Evolutionary conservation across 2,329 filamentous ascomycete genomes (phyloP), one percentile per base, ranked within the genome.

Genomic region (Niveomyces coronatus): DNA sequence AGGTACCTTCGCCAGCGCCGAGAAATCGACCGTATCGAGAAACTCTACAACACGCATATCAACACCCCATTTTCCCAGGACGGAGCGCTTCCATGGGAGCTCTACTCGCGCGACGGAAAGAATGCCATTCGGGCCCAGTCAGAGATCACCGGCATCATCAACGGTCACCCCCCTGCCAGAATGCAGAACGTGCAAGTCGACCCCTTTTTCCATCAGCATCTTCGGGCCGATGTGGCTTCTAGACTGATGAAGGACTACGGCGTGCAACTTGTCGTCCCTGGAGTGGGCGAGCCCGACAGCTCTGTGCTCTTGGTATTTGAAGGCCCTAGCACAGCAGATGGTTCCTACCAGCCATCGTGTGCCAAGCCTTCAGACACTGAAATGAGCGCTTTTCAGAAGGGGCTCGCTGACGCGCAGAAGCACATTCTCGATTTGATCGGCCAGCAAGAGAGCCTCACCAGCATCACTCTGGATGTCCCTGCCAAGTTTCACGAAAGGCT

Each of bases 41-140:
- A 74, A 43, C 63, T 75, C 33, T 85, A 94, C 60, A 75, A 83
- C 52, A 81, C 87, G n/a, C 84, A 85, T 57, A 93, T 96, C 56
- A 84, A 89, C 50, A 79, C 87, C 2, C 85, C 86, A 1, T 74
- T 72, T 45, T 72, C 75, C 3, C 68, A 74, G 35, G 77, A 85
- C 31, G 79, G 79, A 24, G 77, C 77, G 9, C 75, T 83, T 31
- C 79, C 80, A 0, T 94, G 88, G 86, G 82, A 94, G 56, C 74
- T 96, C 39, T 94, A 88, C 61, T 85, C 85, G 6, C 75, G 82
- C 26, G 84, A 94, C 51, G 79, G 81, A 47, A 93, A 91, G 68
- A 93, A 87, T 54, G 74, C 75, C 19, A 76, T 85, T 54, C 79
- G 79, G 49, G 83, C 82, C 7, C 80, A 83, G 51, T 74, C 75